phyloP scores from a whole-genome alignment of 352 stramenopile species.

The Pythium volutum region DNA sequence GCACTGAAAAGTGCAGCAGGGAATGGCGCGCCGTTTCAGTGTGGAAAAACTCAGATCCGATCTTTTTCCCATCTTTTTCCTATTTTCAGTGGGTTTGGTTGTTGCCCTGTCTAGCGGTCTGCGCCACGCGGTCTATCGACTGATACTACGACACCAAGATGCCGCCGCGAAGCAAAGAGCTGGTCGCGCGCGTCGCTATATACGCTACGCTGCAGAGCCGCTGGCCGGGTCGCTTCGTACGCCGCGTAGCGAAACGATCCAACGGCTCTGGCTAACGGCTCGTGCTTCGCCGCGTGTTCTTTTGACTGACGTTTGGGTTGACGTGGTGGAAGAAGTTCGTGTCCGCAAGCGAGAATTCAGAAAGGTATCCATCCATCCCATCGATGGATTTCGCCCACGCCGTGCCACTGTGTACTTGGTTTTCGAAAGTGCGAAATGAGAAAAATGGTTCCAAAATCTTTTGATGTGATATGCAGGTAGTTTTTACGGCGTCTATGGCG shows the following conservation, averaged over 20 bases:
- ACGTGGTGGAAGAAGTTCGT: conserved; percentile 5
- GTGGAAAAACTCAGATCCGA: conserved; percentile 1
- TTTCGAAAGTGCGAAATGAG: too few relatives aligned
- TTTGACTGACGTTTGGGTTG: neutral
- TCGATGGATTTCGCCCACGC: neutral
- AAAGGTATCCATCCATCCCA: neutral
- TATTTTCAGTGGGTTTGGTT: neutral
- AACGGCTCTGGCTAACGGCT: too few relatives aligned
- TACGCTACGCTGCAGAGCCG: too few relatives aligned
- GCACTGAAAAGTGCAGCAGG: neutral
- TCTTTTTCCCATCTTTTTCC: neutral
- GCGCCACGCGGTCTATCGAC: too few relatives aligned
- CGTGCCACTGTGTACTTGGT: neutral
- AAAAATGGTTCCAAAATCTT: neutral
- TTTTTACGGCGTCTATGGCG: conserved; percentile 10
- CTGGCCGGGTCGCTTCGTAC: too few relatives aligned
- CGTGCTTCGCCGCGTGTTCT: conserved; percentile 1
- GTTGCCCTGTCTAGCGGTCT: neutral
- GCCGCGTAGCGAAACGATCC: too few relatives aligned
- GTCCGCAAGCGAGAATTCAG: too few relatives aligned
- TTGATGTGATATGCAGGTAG: conserved; percentile 4
- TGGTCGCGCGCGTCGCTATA: too few relatives aligned
- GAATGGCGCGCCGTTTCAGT: neutral
- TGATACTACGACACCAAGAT: too few relatives aligned
- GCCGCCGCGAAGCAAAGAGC: too few relatives aligned